Evolutionary conservation across 2,329 filamentous ascomycete genomes (phyloP), one percentile per base, ranked within the genome.

Genomic region (Fusarium sp.): DNA sequence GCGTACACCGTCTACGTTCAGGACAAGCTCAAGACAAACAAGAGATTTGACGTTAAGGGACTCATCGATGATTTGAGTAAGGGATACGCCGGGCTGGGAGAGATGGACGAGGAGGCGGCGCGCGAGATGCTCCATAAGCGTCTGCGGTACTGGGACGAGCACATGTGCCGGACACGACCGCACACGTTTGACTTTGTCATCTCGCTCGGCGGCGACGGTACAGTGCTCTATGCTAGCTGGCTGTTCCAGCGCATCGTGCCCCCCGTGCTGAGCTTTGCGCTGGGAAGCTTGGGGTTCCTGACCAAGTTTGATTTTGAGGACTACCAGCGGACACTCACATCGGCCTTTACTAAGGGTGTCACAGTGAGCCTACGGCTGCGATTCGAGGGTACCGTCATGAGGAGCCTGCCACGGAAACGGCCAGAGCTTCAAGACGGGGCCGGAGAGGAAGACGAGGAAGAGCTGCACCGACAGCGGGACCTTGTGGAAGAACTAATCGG

Each of bases 211-310:
- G 97, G 97, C 14, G 97, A 99, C 80, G 97, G 97, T n/a, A 99
- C 97, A 0, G 96, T 99, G 8, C 86, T 99, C 13, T 98, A 98
- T 80, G 94, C 96, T 5, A 97, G 95, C 80, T 98, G 96, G 95
- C 87, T 99, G 1, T 99, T 99, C 81, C 97, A 99, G 84, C 91
- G 94, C 47, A 93, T 98, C 56, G 96, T 98, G 0, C 97, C 97
- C 7, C 97, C 97, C 0, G 95, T 98, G 1, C 86, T 99, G 71
- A 96, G 95, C 70, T 98, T 99, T 82, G 91, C 95, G 1, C 86
- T 98, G 11, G 97, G 97, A 10, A 98, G 95, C 27, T 87, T 99
- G 6, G 97, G 97, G 0, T 99, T 99, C 80, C 85, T 99, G 74
- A 98, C 97, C 29, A 98, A 98, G 80, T 98, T 98, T 81, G 95